These are phyloP conservation scores for Phanerochaete carnosa DNA, from an alignment of 768 basidiomycete species.

Conservation along the genomic window DNA sequence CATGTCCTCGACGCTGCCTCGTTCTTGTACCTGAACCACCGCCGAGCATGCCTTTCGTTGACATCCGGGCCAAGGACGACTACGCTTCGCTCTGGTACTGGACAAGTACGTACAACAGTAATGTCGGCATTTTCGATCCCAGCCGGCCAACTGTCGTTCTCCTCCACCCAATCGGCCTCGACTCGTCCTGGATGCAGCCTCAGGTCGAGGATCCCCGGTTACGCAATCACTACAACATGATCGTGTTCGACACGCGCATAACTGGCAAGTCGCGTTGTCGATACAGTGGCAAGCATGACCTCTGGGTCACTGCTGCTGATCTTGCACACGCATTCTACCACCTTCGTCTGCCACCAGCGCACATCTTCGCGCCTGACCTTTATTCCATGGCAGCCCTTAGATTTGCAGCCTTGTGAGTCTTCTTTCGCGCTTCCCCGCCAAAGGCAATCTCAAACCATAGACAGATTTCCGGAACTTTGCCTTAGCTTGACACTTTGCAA, in stretches of 20 bases:
- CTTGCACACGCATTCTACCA: slow-evolving; percentile 62
- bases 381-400: slow-evolving; percentile 58
- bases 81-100: slow-evolving; percentile 70
- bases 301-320: slow-evolving; percentile 79
- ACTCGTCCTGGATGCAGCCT: slow-evolving; percentile 62
- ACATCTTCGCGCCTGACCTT: slow-evolving; percentile 69
- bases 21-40: background rate
- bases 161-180: slow-evolving; percentile 65
- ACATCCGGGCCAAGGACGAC: slow-evolving; percentile 59
- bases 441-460: background rate
- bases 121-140: slow-evolving; percentile 65
- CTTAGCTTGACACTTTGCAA: slow-evolving; percentile 67
- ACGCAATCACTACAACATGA: slow-evolving; percentile 56
- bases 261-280: slow-evolving; percentile 55
- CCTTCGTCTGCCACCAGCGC: slow-evolving; percentile 62
- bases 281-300: slow-evolving; percentile 58
- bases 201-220: slow-evolving; percentile 70
- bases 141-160: slow-evolving; percentile 65
- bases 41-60: slow-evolving; percentile 63
- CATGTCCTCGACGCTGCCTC: background rate
- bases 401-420: slow-evolving; percentile 60
- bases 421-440: background rate
- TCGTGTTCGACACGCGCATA: slow-evolving; percentile 71
- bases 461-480: slow-evolving; percentile 70
- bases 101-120: slow-evolving; percentile 56